Base-by-base conservation (phyloP, 169 alveolate genomes). In the Amoebophrya sp. region DNA sequence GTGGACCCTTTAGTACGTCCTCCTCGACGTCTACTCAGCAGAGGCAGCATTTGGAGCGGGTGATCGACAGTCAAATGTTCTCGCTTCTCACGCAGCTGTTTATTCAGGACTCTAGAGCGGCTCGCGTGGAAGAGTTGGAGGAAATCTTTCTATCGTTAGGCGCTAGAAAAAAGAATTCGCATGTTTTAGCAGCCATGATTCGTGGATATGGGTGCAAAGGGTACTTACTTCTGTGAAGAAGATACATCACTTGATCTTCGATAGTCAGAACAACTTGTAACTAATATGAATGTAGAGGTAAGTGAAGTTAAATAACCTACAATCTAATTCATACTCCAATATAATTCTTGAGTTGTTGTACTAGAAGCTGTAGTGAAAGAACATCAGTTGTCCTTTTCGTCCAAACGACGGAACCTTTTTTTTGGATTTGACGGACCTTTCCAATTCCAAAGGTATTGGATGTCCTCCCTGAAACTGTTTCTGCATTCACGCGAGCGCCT, bases 201-300 rank as follows among this genome's bases (percentile, higher is more conserved):
- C 83, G 83, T 36, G 83, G 83, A 65, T 65, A 65, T 26, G 83
- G 83, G 33, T 65, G 83, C 26, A 65, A 65, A 65, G 83, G 83
- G 83, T 65, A 65, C 65, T 47, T n/a, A n/a, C n/a, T n/a, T n/a
- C n/a, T n/a, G n/a, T n/a, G n/a, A n/a, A n/a, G n/a, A n/a, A n/a
- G n/a, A n/a, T n/a, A n/a, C n/a, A n/a, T n/a, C n/a, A n/a, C n/a
- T n/a, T n/a, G n/a, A n/a, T n/a, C n/a, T n/a, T n/a, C n/a, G n/a
- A n/a, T n/a, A n/a, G n/a, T n/a, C n/a, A n/a, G n/a, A n/a, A n/a
- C n/a, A n/a, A n/a, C n/a, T n/a, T n/a, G n/a, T n/a, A n/a, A n/a
- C n/a, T n/a, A n/a, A n/a, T n/a, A n/a, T n/a, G n/a, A n/a, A n/a
- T n/a, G n/a, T n/a, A n/a, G n/a, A n/a, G n/a, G n/a, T n/a, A n/a